phyloP scores from a whole-genome alignment of 2,329 filamentous ascomycete genomes.

The Ilyonectria mors-panacis region DNA sequence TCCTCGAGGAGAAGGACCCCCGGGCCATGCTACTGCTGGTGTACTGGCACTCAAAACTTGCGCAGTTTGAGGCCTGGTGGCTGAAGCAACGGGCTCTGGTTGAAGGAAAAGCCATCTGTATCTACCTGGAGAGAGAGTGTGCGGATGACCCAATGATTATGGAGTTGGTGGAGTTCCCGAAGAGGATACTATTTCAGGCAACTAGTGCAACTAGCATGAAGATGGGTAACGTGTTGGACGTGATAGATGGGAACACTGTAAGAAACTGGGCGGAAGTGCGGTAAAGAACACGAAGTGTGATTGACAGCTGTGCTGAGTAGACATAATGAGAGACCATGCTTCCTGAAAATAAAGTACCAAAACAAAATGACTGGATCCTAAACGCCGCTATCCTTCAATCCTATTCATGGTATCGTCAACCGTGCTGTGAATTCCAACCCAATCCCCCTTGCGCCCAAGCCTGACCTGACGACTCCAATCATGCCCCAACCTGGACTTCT shows the following conservation, averaged over 20 bases:
- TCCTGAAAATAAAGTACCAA: background rate
- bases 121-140: slow-evolving; percentile 50
- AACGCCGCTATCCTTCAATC: slow-evolving; percentile 32
- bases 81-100: slow-evolving; percentile 60
- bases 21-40: slow-evolving; percentile 68
- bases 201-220: background rate
- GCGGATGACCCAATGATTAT: slow-evolving; percentile 26
- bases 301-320: slow-evolving; percentile 1
- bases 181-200: slow-evolving; percentile 22
- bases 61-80: slow-evolving; percentile 62
- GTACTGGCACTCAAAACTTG: slow-evolving; percentile 69
- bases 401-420: slow-evolving; percentile 36
- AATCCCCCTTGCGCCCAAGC: slow-evolving; percentile 1
- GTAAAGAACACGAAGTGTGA: background rate
- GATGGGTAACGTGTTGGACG: background rate
- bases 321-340: slow-evolving; percentile 33
- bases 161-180: slow-evolving; percentile 40
- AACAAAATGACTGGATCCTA: slow-evolving; percentile 17
- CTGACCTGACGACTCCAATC: slow-evolving; percentile 7
- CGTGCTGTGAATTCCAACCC: slow-evolving; percentile 12
- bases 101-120: slow-evolving; percentile 66
- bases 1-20: slow-evolving; percentile 67
- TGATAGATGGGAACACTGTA: background rate
- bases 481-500: slow-evolving; percentile 46
- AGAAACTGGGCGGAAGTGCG: background rate